Evolutionary conservation across 257 asterid species (phyloP).

Genomic region (Gentiana macrophylla): DNA sequence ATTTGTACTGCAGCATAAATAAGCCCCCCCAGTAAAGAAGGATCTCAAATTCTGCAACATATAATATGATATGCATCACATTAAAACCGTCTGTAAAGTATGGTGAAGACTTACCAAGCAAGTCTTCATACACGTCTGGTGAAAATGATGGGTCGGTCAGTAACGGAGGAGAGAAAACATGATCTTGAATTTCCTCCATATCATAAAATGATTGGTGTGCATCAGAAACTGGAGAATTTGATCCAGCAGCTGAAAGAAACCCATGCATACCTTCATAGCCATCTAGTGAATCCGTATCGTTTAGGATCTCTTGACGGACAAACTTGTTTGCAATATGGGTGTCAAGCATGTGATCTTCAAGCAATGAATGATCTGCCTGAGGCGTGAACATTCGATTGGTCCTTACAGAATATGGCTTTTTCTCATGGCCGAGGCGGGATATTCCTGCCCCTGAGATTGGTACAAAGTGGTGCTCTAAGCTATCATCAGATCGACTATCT

Average conservation of each 20-base stretch:
- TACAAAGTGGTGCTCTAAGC: slow-evolving; percentile 85
- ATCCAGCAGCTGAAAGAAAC: slow-evolving; percentile 68
- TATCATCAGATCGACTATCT: slow-evolving; percentile 78
- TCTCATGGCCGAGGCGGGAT: slow-evolving; percentile 48
- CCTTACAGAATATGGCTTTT: slow-evolving; percentile 37
- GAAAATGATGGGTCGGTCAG: slow-evolving; percentile 68
- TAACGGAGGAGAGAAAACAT: slow-evolving; percentile 93
- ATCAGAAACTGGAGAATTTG: slow-evolving; percentile 67
- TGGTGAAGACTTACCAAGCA: slow-evolving; percentile 61
- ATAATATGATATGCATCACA: too few relatives aligned
- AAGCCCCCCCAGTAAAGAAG: too few relatives aligned
- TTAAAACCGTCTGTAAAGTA: not conserved
- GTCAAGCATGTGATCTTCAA: slow-evolving; percentile 32
- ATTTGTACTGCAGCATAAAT: too few relatives aligned
- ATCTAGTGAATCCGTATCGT: slow-evolving; percentile 66
- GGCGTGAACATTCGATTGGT: slow-evolving; percentile 38
- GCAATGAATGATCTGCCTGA: slow-evolving; percentile 56
- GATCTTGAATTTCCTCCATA: slow-evolving; percentile 65
- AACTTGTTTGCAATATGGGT: slow-evolving; percentile 43
- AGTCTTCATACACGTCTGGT: slow-evolving; percentile 83
- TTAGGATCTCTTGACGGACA: slow-evolving; percentile 46
- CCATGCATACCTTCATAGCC: slow-evolving; percentile 61
- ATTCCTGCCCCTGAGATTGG: slow-evolving; percentile 65
- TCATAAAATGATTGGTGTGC: slow-evolving; percentile 70
- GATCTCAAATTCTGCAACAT: too few relatives aligned